A percentile compares a stretch with the other conserved stretches of the same genome.
Conservation (phyloP, 1,284 basidiomycete genomes). For the Ustilago xerochloae region DNA sequence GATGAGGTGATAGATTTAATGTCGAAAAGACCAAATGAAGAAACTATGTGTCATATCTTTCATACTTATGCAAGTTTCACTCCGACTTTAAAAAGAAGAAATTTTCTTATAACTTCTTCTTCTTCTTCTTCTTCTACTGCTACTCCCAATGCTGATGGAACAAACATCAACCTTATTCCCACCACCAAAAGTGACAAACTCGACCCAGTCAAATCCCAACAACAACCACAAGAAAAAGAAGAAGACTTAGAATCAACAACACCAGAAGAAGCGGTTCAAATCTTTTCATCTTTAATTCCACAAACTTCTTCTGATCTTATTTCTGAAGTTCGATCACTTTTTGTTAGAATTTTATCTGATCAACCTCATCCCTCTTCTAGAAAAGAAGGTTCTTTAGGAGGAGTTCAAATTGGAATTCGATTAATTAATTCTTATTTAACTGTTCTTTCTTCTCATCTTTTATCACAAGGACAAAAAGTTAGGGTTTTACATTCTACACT, state of each 20-base stretch:
- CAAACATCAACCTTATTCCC: not conserved
- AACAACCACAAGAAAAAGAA: conserved; percentile 3
- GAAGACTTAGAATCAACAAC: conserved; percentile 54
- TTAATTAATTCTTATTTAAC: conserved; percentile 86
- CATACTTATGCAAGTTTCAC: conserved; percentile 86
- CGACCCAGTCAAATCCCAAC: conserved; percentile 10
- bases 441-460: conserved; percentile 73
- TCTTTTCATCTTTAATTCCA: conserved; percentile 73
- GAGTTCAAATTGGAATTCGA: conserved; percentile 75
- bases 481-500: conserved; percentile 10
- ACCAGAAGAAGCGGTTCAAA: conserved; percentile 70
- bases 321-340: conserved; percentile 77
- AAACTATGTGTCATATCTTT: conserved; percentile 84
- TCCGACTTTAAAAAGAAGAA: conserved; percentile 69
- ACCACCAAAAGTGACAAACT: not conserved
- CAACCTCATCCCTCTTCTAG: conserved; percentile 29
- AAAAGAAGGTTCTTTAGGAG: conserved; percentile 72
- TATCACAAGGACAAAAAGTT: not conserved
- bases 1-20: conserved; percentile 53
- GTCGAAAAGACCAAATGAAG: conserved; percentile 74
- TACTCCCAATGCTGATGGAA: not conserved
- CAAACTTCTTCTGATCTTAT: conserved; percentile 80
- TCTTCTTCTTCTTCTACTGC: not conserved
- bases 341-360: conserved; percentile 77
- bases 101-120: not conserved